Conservation (phyloP, 345 rosid species). For the Diplotaxis tenuifolia region DNA sequence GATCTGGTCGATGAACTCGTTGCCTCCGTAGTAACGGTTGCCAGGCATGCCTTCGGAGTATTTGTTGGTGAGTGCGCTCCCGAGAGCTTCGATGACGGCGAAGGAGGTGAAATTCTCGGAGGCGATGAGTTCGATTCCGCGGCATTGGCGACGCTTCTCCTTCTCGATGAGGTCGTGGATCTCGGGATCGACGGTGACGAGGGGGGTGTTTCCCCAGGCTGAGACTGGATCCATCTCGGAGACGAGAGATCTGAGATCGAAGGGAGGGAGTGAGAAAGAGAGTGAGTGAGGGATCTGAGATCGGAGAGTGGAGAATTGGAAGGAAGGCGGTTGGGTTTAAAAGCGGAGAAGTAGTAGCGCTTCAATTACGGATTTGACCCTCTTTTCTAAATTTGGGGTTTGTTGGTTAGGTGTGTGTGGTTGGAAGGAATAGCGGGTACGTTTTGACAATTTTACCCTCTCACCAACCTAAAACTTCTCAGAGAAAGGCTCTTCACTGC, state of each 20-base stretch:
- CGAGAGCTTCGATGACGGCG: slow-evolving; percentile 98
- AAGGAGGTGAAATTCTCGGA: slow-evolving; percentile 95
- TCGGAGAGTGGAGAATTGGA: slow-evolving; percentile 8
- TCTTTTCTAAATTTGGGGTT: slow-evolving; percentile 33
- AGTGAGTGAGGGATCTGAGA: slow-evolving; percentile 24
- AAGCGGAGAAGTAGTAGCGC: not conserved
- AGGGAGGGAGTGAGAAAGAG: not conserved
- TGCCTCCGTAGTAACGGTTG: slow-evolving; percentile 97
- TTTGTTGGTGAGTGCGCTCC: slow-evolving; percentile 95
- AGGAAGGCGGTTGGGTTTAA: slow-evolving; percentile 33
- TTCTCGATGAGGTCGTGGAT: slow-evolving; percentile 96
- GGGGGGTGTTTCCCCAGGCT: slow-evolving; percentile 78
- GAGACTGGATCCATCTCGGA: slow-evolving; percentile 74
- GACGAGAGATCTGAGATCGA: slow-evolving; percentile 13
- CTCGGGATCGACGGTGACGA: slow-evolving; percentile 67
- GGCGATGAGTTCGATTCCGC: slow-evolving; percentile 93
- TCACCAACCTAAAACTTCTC: too few relatives aligned
- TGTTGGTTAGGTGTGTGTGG: slow-evolving; percentile 40
- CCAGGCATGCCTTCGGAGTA: slow-evolving; percentile 99
- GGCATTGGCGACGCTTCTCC: slow-evolving; percentile 94
- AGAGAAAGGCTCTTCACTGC: too few relatives aligned
- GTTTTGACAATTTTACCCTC: slow-evolving; percentile 25
- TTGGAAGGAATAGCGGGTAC: slow-evolving; percentile 1
- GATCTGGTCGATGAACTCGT: slow-evolving; percentile 90
- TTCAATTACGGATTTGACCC: slow-evolving; percentile 35